These are phyloP conservation scores for Trapa incisa DNA, from an alignment of 345 rosid genomes.

Conservation along the genomic window DNA sequence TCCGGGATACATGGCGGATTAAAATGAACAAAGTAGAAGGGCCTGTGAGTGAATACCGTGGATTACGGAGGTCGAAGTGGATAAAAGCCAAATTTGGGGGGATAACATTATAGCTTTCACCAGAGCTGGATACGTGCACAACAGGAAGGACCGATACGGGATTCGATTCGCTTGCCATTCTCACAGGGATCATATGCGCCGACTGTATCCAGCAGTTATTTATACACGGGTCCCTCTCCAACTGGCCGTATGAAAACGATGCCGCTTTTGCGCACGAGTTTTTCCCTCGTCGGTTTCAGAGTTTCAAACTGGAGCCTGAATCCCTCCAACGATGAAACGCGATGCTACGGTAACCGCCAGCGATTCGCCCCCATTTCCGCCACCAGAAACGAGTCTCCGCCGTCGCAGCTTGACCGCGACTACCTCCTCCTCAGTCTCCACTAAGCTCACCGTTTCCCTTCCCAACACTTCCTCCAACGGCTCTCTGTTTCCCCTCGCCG, in stretches of 20 bases:
- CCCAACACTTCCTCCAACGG: slow-evolving; percentile 20
- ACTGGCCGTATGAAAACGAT: neutral
- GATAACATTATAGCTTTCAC: no score
- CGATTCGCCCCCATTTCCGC: neutral
- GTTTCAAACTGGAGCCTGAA: neutral
- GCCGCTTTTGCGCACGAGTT: neutral
- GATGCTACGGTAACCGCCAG: neutral
- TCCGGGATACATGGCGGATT: no score
- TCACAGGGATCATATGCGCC: neutral
- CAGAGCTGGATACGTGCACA: neutral
- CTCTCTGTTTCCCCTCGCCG: neutral
- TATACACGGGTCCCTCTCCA: neutral
- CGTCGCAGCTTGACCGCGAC: slow-evolving; percentile 40
- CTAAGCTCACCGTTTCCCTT: slow-evolving; percentile 10
- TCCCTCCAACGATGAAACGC: slow-evolving; percentile 2
- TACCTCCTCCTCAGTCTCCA: slow-evolving; percentile 8
- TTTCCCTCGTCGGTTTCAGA: neutral
- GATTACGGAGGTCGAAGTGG: no score
- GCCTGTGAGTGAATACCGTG: no score
- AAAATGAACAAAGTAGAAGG: no score
- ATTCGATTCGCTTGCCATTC: neutral
- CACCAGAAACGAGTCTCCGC: slow-evolving; percentile 18
- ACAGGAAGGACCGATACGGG: neutral
- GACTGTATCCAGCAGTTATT: neutral
- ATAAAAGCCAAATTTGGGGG: no score